These are phyloP conservation scores for Pythium biforme DNA, from an alignment of 352 stramenopile species.

Conservation along the genomic window DNA sequence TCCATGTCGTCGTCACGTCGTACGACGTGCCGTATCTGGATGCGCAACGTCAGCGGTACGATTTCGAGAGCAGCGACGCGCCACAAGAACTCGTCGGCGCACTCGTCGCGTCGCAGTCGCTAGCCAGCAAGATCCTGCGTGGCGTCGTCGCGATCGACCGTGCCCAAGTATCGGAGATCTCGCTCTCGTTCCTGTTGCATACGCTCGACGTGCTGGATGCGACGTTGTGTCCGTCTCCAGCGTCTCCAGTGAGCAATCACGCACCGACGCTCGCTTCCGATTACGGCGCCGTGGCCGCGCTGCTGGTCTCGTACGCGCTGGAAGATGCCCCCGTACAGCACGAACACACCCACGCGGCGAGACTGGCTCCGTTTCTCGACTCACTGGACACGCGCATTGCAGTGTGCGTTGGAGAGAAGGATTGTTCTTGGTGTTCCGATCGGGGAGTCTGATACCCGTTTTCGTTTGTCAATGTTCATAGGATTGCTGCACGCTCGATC, in stretches of 20 bases:
- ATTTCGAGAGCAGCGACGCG: slow-evolving; percentile 24
- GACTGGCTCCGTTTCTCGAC: slow-evolving; percentile 32
- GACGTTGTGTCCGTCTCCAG: not conserved
- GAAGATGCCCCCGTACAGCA: slow-evolving; percentile 5
- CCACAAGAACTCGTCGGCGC: slow-evolving; percentile 15
- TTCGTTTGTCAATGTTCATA: slow-evolving; percentile 12
- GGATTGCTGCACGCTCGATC: slow-evolving; percentile 42
- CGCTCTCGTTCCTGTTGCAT: slow-evolving; percentile 37
- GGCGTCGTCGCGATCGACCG: slow-evolving; percentile 36
- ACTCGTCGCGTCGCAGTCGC: slow-evolving; percentile 26
- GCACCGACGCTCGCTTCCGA: slow-evolving; percentile 29
- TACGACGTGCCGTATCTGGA: slow-evolving; percentile 38
- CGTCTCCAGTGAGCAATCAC: slow-evolving; percentile 8
- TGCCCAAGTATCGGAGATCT: slow-evolving; percentile 25
- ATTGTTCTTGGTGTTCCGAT: not conserved
- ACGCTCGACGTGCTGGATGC: slow-evolving; percentile 31
- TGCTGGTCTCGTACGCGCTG: slow-evolving; percentile 30
- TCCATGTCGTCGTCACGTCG: slow-evolving; percentile 34
- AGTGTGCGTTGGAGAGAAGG: slow-evolving; percentile 36
- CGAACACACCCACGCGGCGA: not conserved
- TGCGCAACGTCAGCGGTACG: slow-evolving; percentile 25
- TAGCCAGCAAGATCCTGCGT: slow-evolving; percentile 34
- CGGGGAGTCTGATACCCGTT: not conserved
- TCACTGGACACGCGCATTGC: slow-evolving; percentile 45
- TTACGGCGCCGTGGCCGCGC: slow-evolving; percentile 27